Conservation (phyloP, 306 rosid genomes). For the Argentina anserina region DNA sequence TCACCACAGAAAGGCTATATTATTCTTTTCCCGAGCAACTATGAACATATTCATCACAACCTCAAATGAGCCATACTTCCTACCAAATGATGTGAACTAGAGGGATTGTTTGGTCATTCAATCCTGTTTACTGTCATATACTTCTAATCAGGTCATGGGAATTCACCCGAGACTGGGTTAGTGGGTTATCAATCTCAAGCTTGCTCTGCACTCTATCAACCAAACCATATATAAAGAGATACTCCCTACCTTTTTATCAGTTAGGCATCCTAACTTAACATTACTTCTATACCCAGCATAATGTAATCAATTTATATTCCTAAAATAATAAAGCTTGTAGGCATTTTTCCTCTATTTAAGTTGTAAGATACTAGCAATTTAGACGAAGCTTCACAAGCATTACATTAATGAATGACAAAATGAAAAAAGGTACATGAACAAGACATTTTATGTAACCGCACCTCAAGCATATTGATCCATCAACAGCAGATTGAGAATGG, state of each 20-base stretch:
- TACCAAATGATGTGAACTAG: neutral
- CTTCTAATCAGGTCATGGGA: neutral
- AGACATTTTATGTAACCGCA: slow-evolving; percentile 26
- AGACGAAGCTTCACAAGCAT: neutral
- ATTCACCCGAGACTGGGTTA: neutral
- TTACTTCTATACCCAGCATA: neutral
- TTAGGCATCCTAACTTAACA: neutral
- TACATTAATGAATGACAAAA: neutral
- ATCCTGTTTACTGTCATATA: neutral
- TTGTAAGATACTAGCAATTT: neutral
- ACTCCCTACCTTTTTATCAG: neutral
- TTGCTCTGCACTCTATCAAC: neutral
- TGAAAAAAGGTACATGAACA: neutral
- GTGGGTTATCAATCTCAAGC: neutral
- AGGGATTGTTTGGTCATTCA: neutral
- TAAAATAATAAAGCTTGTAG: neutral
- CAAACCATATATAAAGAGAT: neutral
- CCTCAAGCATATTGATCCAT: slow-evolving; percentile 47
- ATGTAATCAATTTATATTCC: neutral
- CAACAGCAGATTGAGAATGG: slow-evolving; percentile 27
- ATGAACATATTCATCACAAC: neutral
- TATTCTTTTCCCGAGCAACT: neutral
- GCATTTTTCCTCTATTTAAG: neutral
- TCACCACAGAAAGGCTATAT: neutral
- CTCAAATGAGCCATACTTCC: neutral